phyloP scores from a whole-genome alignment of 495 filamentous ascomycete genomes.

The Hyaloscypha hepaticicola region DNA sequence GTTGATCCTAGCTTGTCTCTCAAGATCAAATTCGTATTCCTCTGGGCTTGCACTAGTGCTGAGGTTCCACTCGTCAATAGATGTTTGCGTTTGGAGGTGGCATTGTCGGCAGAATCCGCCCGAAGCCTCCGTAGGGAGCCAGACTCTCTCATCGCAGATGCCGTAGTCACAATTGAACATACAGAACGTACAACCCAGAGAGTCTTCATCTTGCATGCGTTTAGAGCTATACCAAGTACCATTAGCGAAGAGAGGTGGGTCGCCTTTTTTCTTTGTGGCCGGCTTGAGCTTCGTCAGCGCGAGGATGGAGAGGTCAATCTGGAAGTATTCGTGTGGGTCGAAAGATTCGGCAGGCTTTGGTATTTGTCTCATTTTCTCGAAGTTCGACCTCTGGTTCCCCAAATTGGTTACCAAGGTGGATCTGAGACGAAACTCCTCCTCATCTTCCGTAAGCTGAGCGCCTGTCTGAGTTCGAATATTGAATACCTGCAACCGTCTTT shows the following conservation, averaged over 20 bases:
- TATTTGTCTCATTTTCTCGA: not conserved
- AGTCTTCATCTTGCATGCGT: not conserved
- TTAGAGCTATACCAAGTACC: not conserved
- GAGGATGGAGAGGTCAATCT: not conserved
- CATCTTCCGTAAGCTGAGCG: not conserved
- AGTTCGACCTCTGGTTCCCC: not conserved
- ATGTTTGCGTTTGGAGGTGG: not conserved
- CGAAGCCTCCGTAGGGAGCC: slow-evolving; percentile 7
- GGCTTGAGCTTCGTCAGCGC: slow-evolving; percentile 1
- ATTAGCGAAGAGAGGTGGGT: not conserved
- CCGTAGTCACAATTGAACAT: slow-evolving; percentile 18
- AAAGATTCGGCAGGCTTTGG: no score
- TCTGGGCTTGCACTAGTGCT: not conserved
- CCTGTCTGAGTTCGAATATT: not conserved
- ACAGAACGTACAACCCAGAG: slow-evolving; percentile 20
- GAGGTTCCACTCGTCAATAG: not conserved
- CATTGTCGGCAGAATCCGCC: slow-evolving; percentile 14
- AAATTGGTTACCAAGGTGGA: not conserved
- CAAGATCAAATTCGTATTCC: not conserved
- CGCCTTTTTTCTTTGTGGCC: not conserved
- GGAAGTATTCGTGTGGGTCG: not conserved
- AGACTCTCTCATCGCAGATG: slow-evolving; percentile 4
- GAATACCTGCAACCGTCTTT: not conserved
- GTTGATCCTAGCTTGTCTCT: not conserved
- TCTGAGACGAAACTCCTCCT: not conserved